Evolutionary conservation across 202 grass and related monocot genomes (phyloP).

Genomic region (Eragrostis tef): DNA sequence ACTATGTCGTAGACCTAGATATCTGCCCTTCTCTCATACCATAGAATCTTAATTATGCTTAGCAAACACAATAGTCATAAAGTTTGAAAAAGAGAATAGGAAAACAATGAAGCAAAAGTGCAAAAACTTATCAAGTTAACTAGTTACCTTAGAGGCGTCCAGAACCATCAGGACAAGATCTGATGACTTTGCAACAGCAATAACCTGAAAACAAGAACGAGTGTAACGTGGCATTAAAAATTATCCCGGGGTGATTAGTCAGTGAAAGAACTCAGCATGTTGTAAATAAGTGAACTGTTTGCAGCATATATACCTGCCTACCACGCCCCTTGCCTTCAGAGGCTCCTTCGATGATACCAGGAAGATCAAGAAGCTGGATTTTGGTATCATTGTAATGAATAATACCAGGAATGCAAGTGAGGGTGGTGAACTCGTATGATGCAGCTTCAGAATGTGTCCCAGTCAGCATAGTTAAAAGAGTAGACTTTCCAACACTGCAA

Average conservation of each 20-base stretch:
- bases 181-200: slow-evolving; percentile 97
- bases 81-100: slow-evolving; percentile 17
- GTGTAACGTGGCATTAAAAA: not conserved
- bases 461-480: slow-evolving; percentile 91
- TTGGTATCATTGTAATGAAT: slow-evolving; percentile 99
- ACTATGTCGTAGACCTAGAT: not conserved
- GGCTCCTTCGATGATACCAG: slow-evolving; percentile 99
- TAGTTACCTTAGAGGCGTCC: slow-evolving; percentile 90
- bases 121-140: slow-evolving; percentile 32
- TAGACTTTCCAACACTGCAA: slow-evolving; percentile 98
- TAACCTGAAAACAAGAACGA: slow-evolving; percentile 70
- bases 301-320: slow-evolving; percentile 74
- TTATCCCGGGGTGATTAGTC: slow-evolving; percentile 14
- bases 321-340: slow-evolving; percentile 99
- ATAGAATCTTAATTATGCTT: slow-evolving; percentile 27
- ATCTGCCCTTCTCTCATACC: not conserved
- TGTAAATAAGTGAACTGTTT: not conserved
- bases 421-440: slow-evolving; percentile 98
- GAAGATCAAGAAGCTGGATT: slow-evolving; percentile 99
- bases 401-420: slow-evolving; percentile 99
- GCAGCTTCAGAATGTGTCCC: slow-evolving; percentile 99
- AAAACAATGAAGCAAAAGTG: slow-evolving; percentile 13
- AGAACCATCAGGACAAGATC: slow-evolving; percentile 99
- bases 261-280: not conserved
- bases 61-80: slow-evolving; percentile 14